Base-by-base conservation (phyloP, 1,284 basidiomycete genomes). In the Hymenochaete sp. region DNA sequence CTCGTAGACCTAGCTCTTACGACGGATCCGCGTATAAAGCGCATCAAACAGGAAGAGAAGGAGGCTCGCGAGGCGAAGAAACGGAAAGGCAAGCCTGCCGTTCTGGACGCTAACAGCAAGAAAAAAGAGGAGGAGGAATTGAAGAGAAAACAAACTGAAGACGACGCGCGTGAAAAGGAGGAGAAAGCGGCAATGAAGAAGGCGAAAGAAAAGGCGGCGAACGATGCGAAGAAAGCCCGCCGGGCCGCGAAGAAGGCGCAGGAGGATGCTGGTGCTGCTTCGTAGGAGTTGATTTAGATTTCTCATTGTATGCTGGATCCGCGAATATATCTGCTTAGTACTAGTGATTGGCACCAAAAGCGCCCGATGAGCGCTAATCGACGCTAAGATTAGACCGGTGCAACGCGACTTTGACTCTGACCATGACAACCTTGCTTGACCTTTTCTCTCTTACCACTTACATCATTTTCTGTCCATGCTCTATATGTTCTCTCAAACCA, bases 41-140 rank as follows among this genome's bases (percentile, higher is more conserved):
- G 89, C 52, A 96, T 98, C 74, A 96, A 95, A 66, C 84, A 91
- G 54, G 82, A 96, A 59, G 95, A 98, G 68, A 98, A 97, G 65
- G 91, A 88, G 49, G 91, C 89, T 1, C 77, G 93, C 24, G 90
- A 93, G 58, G 89, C 90, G 35, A 98, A 98, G 75, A 93, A 91
- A 71, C 79, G 79, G 63, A 75, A 66, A 38, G 66, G 64, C 45
- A 64, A 62, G 14, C 61, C 55, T n/a, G 63, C 67, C 52, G 59
- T 62, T 10, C 53, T 62, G 55, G 58, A 79, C 56, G 82, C 80
- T 58, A 79, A 80, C 64, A 78, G 79, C 65, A 80, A 80, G 63
- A 75, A 72, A 48, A 78, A 74, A 48, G 87, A 86, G 56, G 80
- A 79, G 55, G 80, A 79, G 59, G 79, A 71, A 37, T 77, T 75